Evolutionary conservation across 106 monocot species (phyloP).

Genomic region (Allium cepa): DNA sequence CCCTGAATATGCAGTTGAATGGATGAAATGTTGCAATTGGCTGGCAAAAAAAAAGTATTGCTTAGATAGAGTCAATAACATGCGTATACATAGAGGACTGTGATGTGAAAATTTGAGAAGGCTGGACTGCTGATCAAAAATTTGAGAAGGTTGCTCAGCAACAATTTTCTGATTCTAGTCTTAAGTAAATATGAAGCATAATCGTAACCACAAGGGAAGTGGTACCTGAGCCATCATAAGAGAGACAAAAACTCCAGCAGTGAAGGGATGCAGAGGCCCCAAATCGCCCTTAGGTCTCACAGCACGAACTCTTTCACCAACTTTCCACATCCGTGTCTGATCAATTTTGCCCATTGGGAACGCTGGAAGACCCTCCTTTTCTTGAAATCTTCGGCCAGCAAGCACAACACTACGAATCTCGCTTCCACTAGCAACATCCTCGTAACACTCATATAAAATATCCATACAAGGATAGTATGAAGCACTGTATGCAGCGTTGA

Average conservation of each 20-base stretch:
- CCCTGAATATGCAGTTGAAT: no score
- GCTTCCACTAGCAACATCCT: slow-evolving; percentile 77
- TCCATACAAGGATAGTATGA: slow-evolving; percentile 91
- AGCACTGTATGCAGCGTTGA: slow-evolving; percentile 70
- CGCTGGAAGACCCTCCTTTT: slow-evolving; percentile 84
- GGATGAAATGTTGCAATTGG: no score
- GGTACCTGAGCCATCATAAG: slow-evolving; percentile 91
- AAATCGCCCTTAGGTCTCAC: slow-evolving; percentile 53
- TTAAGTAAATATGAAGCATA: no score
- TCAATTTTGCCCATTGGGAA: slow-evolving; percentile 94
- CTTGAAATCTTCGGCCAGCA: slow-evolving; percentile 82
- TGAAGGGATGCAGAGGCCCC: slow-evolving; percentile 81
- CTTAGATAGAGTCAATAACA: no score
- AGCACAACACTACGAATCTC: slow-evolving; percentile 85
- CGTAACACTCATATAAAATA: slow-evolving; percentile 84
- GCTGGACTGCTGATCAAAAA: no score
- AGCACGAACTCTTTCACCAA: slow-evolving; percentile 74
- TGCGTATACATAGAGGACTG: no score
- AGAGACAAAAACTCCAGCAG: slow-evolving; percentile 82
- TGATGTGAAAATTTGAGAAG: no score
- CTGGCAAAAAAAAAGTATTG: no score
- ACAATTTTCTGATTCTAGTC: no score
- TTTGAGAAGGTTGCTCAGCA: no score
- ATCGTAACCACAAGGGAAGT: no score
- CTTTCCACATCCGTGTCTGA: slow-evolving; percentile 92